These are phyloP conservation scores for Phialocephala subalpina DNA, from an alignment of 2,329 filamentous ascomycete species.

Conservation along the genomic window DNA sequence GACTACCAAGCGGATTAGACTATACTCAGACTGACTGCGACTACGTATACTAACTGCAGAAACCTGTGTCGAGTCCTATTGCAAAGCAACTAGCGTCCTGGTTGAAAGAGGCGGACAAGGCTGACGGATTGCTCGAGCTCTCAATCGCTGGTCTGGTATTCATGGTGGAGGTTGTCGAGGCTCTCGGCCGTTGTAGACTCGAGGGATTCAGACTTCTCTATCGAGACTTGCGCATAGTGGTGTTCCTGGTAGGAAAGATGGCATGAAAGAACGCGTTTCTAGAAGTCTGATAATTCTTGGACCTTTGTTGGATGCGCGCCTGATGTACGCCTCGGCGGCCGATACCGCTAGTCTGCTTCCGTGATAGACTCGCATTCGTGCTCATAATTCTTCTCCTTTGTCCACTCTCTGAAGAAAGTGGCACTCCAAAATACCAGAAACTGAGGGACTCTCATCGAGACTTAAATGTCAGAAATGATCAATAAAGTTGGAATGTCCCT, in stretches of 20 bases:
- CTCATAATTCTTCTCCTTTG: slow-evolving; percentile 3
- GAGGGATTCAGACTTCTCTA: background rate
- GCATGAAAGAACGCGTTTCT: background rate
- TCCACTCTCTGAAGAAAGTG: background rate
- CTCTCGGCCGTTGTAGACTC: background rate
- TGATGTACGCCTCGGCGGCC: slow-evolving; percentile 5
- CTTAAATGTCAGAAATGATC: background rate
- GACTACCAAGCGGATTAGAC: slow-evolving; percentile 55
- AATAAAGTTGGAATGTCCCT: too few species aligned
- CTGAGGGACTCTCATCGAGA: background rate
- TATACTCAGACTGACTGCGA: background rate
- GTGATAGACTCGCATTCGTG: slow-evolving; percentile 14
- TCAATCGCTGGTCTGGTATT: slow-evolving; percentile 90
- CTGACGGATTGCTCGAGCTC: slow-evolving; percentile 74
- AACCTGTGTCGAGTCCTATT: slow-evolving; percentile 85
- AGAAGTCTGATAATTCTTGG: background rate
- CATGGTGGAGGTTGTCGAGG: slow-evolving; percentile 60
- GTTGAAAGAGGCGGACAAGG: slow-evolving; percentile 88
- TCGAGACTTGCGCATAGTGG: background rate
- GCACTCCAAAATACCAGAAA: background rate
- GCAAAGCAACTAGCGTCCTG: slow-evolving; percentile 85
- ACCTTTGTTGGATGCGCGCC: background rate
- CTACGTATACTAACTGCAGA: slow-evolving; percentile 69
- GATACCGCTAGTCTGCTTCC: slow-evolving; percentile 7
- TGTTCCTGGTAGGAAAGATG: background rate